Conservation (phyloP, 1,284 basidiomycete genomes). For the Cutaneotrichosporon sp. region DNA sequence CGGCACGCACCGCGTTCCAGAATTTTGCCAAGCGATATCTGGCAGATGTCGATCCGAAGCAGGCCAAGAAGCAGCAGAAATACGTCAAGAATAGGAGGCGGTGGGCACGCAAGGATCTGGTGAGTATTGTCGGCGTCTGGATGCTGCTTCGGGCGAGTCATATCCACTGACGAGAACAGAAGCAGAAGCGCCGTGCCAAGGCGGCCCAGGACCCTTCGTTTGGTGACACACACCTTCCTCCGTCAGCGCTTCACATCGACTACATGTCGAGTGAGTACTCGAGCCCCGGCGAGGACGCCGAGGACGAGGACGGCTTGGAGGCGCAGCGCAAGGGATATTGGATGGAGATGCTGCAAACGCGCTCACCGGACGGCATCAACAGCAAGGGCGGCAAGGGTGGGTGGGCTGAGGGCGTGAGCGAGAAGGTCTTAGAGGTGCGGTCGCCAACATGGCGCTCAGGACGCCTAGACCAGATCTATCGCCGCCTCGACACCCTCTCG, state of each 20-base stretch:
- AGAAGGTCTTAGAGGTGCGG: slow-evolving; percentile 72
- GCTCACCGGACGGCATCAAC: slow-evolving; percentile 49
- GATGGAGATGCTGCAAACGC: slow-evolving; percentile 14
- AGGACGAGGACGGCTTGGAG: slow-evolving; percentile 17
- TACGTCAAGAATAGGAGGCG: slow-evolving; percentile 48
- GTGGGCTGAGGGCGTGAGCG: slow-evolving; percentile 54
- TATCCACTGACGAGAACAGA: slow-evolving; percentile 28
- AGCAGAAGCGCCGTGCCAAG: slow-evolving; percentile 49
- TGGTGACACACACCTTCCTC: slow-evolving; percentile 27
- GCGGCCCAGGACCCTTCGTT: slow-evolving; percentile 36
- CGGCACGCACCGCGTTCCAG: slow-evolving; percentile 42
- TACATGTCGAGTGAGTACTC: slow-evolving; percentile 54
- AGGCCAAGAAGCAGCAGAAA: slow-evolving; percentile 37
- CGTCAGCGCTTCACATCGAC: slow-evolving; percentile 44
- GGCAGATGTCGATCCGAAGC: slow-evolving; percentile 40
- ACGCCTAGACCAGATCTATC: slow-evolving; percentile 42
- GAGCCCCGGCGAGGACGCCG: slow-evolving; percentile 44
- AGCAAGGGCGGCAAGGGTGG: slow-evolving; percentile 63
- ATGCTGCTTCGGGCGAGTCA: neutral
- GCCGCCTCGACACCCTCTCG: slow-evolving; percentile 36
- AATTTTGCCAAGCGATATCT: slow-evolving; percentile 48
- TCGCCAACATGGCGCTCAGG: slow-evolving; percentile 48
- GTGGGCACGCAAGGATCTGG: slow-evolving; percentile 53
- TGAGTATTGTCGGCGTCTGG: slow-evolving; percentile 22
- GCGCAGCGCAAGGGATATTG: slow-evolving; percentile 16